phyloP scores from a whole-genome alignment of 495 filamentous ascomycete genomes.

The Patellaria atrata region DNA sequence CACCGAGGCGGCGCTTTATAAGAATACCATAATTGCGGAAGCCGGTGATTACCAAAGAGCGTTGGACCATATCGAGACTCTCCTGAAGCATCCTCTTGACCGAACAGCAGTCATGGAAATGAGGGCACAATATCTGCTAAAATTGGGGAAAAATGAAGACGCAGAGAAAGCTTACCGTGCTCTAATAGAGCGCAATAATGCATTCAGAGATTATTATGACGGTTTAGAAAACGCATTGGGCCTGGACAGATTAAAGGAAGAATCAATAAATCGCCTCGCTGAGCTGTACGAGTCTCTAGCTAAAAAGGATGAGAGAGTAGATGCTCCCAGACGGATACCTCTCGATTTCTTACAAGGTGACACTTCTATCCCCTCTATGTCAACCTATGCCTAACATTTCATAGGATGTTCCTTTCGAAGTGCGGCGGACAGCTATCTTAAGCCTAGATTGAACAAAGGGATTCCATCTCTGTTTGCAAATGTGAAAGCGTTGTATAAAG shows the following conservation, averaged over 20 bases:
- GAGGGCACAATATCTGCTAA: slow-evolving; percentile 69
- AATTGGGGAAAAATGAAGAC: slow-evolving; percentile 63
- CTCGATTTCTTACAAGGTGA: slow-evolving; percentile 73
- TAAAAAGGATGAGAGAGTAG: slow-evolving; percentile 62
- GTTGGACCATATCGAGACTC: slow-evolving; percentile 69
- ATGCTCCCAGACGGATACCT: slow-evolving; percentile 75
- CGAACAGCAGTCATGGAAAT: slow-evolving; percentile 80
- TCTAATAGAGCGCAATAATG: slow-evolving; percentile 73
- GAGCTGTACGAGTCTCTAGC: slow-evolving; percentile 71
- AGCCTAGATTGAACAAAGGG: slow-evolving; percentile 84
- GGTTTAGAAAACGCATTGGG: slow-evolving; percentile 54
- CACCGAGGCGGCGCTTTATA: slow-evolving; percentile 91
- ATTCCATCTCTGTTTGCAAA: slow-evolving; percentile 94
- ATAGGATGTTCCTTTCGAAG: slow-evolving; percentile 63
- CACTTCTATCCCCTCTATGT: background rate
- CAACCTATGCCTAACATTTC: slow-evolving; percentile 1
- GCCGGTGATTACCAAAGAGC: slow-evolving; percentile 63
- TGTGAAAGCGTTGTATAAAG: slow-evolving; percentile 77
- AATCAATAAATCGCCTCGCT: slow-evolving; percentile 38
- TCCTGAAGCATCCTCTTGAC: slow-evolving; percentile 65
- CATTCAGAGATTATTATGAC: slow-evolving; percentile 75
- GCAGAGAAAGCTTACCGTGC: slow-evolving; percentile 67
- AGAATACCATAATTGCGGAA: slow-evolving; percentile 89
- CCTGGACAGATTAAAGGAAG: slow-evolving; percentile 44
- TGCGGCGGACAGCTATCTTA: slow-evolving; percentile 67